Evolutionary conservation across 805 yeast genomes (phyloP).

Genomic region (Suhomyces pyralidae): DNA sequence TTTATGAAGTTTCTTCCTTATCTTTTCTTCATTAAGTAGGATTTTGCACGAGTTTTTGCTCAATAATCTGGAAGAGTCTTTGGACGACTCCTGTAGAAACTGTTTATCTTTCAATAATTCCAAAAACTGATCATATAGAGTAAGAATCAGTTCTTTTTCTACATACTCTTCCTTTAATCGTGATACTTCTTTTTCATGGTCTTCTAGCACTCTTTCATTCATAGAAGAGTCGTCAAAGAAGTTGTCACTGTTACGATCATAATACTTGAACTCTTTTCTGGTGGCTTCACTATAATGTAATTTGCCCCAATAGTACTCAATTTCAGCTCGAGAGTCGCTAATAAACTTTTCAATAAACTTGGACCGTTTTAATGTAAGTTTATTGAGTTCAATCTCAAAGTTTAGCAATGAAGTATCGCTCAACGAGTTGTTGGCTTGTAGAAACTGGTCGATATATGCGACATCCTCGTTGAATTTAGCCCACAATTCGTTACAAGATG

Average conservation of each 20-base stretch:
- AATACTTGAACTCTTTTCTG: slow-evolving; percentile 40
- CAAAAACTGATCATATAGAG: slow-evolving; percentile 53
- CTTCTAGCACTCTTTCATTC: slow-evolving; percentile 53
- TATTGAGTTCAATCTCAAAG: slow-evolving; percentile 52
- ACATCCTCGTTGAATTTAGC: slow-evolving; percentile 49
- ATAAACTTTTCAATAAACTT: slow-evolving; percentile 68
- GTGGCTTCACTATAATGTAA: slow-evolving; percentile 57
- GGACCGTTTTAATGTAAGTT: slow-evolving; percentile 59
- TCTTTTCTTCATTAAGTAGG: slow-evolving; percentile 73
- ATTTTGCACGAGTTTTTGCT: slow-evolving; percentile 77
- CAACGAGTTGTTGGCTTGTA: slow-evolving; percentile 45
- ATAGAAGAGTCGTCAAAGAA: neutral
- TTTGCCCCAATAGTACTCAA: slow-evolving; percentile 59
- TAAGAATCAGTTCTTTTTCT: slow-evolving; percentile 52
- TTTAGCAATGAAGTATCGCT: slow-evolving; percentile 47
- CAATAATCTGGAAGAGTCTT: slow-evolving; percentile 75
- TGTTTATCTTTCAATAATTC: slow-evolving; percentile 57
- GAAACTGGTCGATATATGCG: slow-evolving; percentile 40
- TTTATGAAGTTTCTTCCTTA: slow-evolving; percentile 64
- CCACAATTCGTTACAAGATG: slow-evolving; percentile 55
- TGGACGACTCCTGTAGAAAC: slow-evolving; percentile 64
- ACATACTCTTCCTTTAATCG: slow-evolving; percentile 49
- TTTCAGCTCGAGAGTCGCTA: slow-evolving; percentile 54
- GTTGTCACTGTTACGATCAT: slow-evolving; percentile 17
- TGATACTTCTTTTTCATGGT: slow-evolving; percentile 62